A percentile compares a stretch with the other conserved stretches of the same genome.
phyloP scores from a whole-genome alignment of 2,329 filamentous ascomycete genomes.

The Thielaviopsis musarum region DNA sequence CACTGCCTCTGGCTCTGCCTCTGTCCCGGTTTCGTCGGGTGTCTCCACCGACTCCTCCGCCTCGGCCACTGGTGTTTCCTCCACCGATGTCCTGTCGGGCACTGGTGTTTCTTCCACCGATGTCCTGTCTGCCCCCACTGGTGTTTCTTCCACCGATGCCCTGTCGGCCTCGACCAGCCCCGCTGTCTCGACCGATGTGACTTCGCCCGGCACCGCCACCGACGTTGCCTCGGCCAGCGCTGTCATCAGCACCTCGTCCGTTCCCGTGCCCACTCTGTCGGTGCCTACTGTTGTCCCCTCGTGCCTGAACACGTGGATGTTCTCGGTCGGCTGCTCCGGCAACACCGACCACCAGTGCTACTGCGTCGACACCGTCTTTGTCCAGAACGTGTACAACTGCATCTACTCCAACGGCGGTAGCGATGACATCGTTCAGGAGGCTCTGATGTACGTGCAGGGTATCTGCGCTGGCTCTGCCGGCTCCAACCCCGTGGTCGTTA shows the following conservation, averaged over 20 bases:
- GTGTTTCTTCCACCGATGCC: slow-evolving; percentile 15
- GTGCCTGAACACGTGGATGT: slow-evolving; percentile 86
- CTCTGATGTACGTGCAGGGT: slow-evolving; percentile 73
- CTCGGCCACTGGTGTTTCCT: not conserved
- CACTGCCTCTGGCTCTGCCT: not conserved
- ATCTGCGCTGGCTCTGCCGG: slow-evolving; percentile 66
- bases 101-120: no score
- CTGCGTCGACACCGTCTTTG: slow-evolving; percentile 65
- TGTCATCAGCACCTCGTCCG: slow-evolving; percentile 18
- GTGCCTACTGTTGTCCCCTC: slow-evolving; percentile 62
- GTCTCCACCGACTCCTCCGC: no score
- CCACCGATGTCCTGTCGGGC: no score
- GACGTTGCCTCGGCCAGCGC: slow-evolving; percentile 16
- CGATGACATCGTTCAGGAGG: slow-evolving; percentile 48
- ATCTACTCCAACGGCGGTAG: slow-evolving; percentile 58
- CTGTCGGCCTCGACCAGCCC: slow-evolving; percentile 17
- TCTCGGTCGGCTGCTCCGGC: slow-evolving; percentile 55
- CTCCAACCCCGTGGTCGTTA: slow-evolving; percentile 73
- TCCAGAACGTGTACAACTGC: slow-evolving; percentile 65
- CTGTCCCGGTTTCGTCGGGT: not conserved
- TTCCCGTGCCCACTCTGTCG: slow-evolving; percentile 24
- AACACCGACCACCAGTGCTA: slow-evolving; percentile 76
- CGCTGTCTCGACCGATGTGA: slow-evolving; percentile 2
- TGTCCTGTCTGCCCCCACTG: no score
- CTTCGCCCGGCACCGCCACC: slow-evolving; percentile 18